Base-by-base conservation (phyloP, 352 stramenopile species). In the Phytophthora megakarya region DNA sequence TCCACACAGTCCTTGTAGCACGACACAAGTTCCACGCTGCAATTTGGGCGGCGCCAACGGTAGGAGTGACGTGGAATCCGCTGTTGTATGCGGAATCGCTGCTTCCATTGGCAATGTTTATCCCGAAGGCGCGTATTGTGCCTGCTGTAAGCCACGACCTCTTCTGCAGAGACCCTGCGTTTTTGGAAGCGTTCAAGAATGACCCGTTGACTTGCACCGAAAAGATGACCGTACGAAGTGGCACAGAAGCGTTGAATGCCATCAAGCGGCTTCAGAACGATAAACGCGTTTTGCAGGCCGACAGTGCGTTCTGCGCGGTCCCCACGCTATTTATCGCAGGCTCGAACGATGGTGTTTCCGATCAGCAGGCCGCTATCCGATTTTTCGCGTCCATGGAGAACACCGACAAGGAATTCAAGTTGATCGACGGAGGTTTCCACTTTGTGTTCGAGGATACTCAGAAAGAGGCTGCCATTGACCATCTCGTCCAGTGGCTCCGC, bases 381-480 rank as follows among this genome's bases (percentile, higher is more conserved):
- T 89, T 89, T 47, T 82, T 73, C 35, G 45, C 73, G 16, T 68
- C 61, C 0, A 60, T 85, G 26, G 65, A 33, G 3, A 81, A 71
- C 42, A 61, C 61, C 32, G 75, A 89, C 69, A 89, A 85, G 62
- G 62, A 80, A 38, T 76, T 85, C 52, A 79, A 78, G 45, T 37
- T 78, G 16, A 84, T 84, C 44, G 54, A 80, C 10, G 80, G 75
- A 7, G 61, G 75, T 3, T 86, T 70, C 64, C 77, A 89, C 55
- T 81, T 70, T 30, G 52, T 89, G n/a, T 86, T 81, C 38, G 68
- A 86, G 42, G 80, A 89, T 15, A 70, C 74, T 0, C 67, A 85
- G 54, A 64, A 66, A 23, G 59, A 68, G 12, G 43, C 23, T 6
- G 61, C 52, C 5, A 61, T 70, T 21, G 46, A 46, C 6, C 53